A percentile compares a stretch with the other conserved stretches of the same genome.
Conservation (phyloP, 2,329 filamentous ascomycete genomes). For the Colletotrichum sp. region DNA sequence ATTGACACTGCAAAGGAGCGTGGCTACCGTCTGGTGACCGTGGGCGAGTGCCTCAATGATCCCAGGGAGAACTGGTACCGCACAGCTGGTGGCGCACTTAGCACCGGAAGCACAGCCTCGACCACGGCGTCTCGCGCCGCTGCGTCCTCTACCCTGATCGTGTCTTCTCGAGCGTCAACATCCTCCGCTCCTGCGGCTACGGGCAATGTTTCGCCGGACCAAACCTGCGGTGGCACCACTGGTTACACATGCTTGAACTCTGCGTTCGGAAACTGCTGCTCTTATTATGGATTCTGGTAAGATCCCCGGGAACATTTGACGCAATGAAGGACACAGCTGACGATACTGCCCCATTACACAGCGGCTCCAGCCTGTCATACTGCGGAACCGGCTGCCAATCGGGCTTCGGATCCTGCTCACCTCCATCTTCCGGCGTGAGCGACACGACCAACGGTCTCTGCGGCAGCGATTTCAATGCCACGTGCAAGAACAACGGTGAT, state of each 20-base stretch:
- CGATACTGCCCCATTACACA: constrained; percentile 17
- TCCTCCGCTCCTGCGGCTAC: constrained; percentile 4
- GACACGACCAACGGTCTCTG: constrained; percentile 43
- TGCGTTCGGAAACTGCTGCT: constrained; percentile 43
- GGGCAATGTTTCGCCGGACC: constrained; percentile 34
- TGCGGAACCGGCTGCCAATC: constrained; percentile 43
- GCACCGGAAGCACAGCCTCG: constrained; percentile 1
- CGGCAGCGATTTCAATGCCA: constrained; percentile 32
- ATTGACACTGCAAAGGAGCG: constrained; percentile 40
- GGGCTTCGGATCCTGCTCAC: constrained; percentile 38
- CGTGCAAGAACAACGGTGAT: constrained; percentile 33
- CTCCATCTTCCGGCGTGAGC: constrained; percentile 23
- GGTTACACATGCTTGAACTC: constrained; percentile 42
- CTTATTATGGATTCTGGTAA: constrained; percentile 45
- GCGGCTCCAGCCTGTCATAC: constrained; percentile 34
- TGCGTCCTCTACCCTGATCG: neutral
- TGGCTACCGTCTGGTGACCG: constrained; percentile 54
- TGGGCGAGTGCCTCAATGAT: constrained; percentile 63
- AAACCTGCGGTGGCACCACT: constrained; percentile 38
- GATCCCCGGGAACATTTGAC: constrained; percentile 5
- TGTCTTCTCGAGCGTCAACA: neutral
- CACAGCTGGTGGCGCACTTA: constrained; percentile 19
- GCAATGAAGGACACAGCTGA: constrained; percentile 1
- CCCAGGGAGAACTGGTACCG: constrained; percentile 59
- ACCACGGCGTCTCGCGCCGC: neutral